Evolutionary conservation across 306 rosid species (phyloP).

Genomic region (Aeschynomene evenia): DNA sequence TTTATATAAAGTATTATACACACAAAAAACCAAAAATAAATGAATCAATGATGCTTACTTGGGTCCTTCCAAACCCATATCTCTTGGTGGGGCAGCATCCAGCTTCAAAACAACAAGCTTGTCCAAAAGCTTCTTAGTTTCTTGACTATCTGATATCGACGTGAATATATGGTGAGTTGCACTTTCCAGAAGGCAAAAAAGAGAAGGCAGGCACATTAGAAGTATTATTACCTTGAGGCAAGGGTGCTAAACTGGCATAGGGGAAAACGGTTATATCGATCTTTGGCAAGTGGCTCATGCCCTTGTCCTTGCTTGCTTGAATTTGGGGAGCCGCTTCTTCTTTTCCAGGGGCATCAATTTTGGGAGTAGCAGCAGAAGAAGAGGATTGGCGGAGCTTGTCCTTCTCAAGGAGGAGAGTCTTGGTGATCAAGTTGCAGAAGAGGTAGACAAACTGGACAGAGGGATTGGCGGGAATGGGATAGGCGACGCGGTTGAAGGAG

Average conservation of each 20-base stretch:
- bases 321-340: conserved; percentile 32
- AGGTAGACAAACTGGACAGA: conserved; percentile 68
- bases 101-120: conserved; percentile 73
- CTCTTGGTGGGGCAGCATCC: conserved; percentile 41
- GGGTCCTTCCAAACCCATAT: conserved; percentile 56
- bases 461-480: conserved; percentile 74
- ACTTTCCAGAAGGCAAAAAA: conserved; percentile 8
- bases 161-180: not conserved
- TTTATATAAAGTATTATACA: conserved; percentile 1
- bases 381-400: not conserved
- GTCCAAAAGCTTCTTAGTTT: conserved; percentile 58
- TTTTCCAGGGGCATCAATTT: conserved; percentile 29
- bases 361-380: conserved; percentile 18
- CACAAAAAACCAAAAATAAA: not conserved
- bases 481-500: conserved; percentile 52
- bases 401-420: conserved; percentile 57
- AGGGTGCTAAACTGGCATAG: conserved; percentile 42
- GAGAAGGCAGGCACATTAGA: conserved; percentile 2
- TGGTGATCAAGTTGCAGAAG: conserved; percentile 80
- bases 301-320: conserved; percentile 36
- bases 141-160: conserved; percentile 41
- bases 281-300: conserved; percentile 31
- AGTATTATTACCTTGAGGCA: conserved; percentile 48
- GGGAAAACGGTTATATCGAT: conserved; percentile 50
- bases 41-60: conserved; percentile 44